A percentile compares a stretch with the other conserved stretches of the same genome.
Evolutionary conservation across 1,139 yeast species (phyloP).

Genomic region (Magnusiomyces fungicola): DNA sequence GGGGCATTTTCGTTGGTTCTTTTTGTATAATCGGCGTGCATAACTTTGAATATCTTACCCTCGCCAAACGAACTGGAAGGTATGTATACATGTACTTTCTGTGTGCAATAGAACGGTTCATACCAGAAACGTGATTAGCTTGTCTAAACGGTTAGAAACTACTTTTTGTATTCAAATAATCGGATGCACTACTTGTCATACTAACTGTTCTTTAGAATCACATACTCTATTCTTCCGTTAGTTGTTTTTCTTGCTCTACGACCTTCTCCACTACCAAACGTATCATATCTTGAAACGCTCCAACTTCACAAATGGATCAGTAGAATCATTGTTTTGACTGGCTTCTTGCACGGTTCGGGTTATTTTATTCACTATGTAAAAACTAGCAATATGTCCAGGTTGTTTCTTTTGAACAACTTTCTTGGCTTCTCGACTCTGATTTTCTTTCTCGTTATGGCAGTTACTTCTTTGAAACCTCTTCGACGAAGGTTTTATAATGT

Average conservation of each 20-base stretch:
- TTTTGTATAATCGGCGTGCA: constrained; percentile 25
- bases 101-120: not conserved
- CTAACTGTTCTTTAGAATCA: constrained; percentile 44
- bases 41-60: constrained; percentile 22
- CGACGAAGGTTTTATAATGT: constrained; percentile 48
- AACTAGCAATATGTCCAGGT: constrained; percentile 36
- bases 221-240: constrained; percentile 61
- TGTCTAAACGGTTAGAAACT: not conserved
- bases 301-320: constrained; percentile 77
- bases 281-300: constrained; percentile 50
- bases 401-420: constrained; percentile 44
- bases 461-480: constrained; percentile 51
- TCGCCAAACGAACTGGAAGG: constrained; percentile 32
- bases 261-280: constrained; percentile 51
- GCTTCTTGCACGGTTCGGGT: constrained; percentile 51
- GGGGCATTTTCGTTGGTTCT: constrained; percentile 32
- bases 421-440: constrained; percentile 53
- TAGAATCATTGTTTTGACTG: constrained; percentile 49
- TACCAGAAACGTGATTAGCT: not conserved
- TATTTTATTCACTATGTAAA: constrained; percentile 43
- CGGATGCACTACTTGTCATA: constrained; percentile 14
- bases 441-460: constrained; percentile 38
- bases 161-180: too few species aligned
- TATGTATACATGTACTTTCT: constrained; percentile 2
- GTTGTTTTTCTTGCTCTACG: constrained; percentile 53